Percentiles rank a stretch among this genome's conserved stretches.
Conservation (phyloP, 2,329 filamentous ascomycete genomes). For the Stromatinia cepivora region DNA sequence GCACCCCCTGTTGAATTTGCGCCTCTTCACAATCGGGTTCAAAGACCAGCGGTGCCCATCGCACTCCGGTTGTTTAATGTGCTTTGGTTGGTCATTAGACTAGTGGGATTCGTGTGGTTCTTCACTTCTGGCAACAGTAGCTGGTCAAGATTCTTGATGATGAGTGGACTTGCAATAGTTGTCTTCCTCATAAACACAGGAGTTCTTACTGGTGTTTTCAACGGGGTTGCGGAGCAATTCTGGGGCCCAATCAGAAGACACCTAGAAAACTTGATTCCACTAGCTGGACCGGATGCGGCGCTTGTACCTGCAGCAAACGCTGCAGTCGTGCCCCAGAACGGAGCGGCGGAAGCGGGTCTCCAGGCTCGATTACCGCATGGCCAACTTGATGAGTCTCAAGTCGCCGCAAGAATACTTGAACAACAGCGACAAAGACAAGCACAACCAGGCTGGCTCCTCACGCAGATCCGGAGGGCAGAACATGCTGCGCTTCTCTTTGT, state of each 20-base stretch:
- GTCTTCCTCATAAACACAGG: slow-evolving; percentile 63
- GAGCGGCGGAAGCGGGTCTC: slow-evolving; percentile 22
- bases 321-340: slow-evolving; percentile 36
- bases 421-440: slow-evolving; percentile 44
- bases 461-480: slow-evolving; percentile 56
- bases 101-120: slow-evolving; percentile 63
- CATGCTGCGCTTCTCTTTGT: slow-evolving; percentile 63
- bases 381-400: slow-evolving; percentile 50
- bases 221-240: slow-evolving; percentile 54
- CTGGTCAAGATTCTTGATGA: slow-evolving; percentile 59
- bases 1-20: slow-evolving; percentile 23
- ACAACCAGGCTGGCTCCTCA: slow-evolving; percentile 52
- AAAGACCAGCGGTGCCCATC: slow-evolving; percentile 16
- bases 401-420: slow-evolving; percentile 56
- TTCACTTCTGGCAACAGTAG: slow-evolving; percentile 59
- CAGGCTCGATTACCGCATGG: slow-evolving; percentile 27
- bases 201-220: slow-evolving; percentile 58
- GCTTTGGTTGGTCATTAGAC: slow-evolving; percentile 59
- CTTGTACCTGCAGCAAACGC: slow-evolving; percentile 40
- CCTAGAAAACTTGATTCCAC: slow-evolving; percentile 59
- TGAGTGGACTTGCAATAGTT: slow-evolving; percentile 54
- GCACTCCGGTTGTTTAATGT: slow-evolving; percentile 36
- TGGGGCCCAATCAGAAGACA: slow-evolving; percentile 60
- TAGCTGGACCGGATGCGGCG: slow-evolving; percentile 46
- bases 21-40: slow-evolving; percentile 28